Base-by-base conservation (phyloP, 1,284 basidiomycete genomes). In the Ustilago bromivora region DNA sequence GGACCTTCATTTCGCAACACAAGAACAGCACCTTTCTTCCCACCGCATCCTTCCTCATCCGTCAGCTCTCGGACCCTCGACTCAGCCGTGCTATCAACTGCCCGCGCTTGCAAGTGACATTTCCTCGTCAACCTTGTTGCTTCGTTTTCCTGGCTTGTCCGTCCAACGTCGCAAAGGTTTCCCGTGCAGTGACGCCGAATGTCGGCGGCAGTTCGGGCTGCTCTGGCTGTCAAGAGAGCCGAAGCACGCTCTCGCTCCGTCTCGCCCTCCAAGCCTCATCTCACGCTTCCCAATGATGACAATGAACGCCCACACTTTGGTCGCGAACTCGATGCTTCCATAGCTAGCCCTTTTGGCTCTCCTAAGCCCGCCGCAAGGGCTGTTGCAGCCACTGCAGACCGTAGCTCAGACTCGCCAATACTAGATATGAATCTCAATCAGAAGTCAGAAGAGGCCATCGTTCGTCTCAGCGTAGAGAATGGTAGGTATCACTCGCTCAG, bases 181-280 rank as follows among this genome's bases (percentile, higher is more conserved):
- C 12, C 49, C 28, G 47, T n/a, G 40, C 10, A 28, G 38, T 55
- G 59, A 64, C 71, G 52, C 55, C 66, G 71, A 49, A 82, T 82
- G 80, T 82, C 80, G 43, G 80, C 71, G 47, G 76, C 77, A 40
- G 73, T 82, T 38, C 72, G 73, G 34, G 80, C 80, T 69, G 80
- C 80, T 38, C 59, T 82, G 55, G 75, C 78, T 54, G 80, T 71
- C 8, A 71, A 72, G 65, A 38, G 77, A 57, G 77, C 77, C 43
- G 76, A 67, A 49, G 63, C 61, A 41, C 69, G 79, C 47, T 71
- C 71, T 10, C 66, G 67, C 53, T 75, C 75, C 32, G 10, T 41
- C 19, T 77, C 77, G 12, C 69, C 76, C 38, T 62, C 76, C 63
- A 74, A 80, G 38, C 57, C 57, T 12, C 62, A 47, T 40, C 38